phyloP scores from a whole-genome alignment of 2,329 filamentous ascomycete species.

The Clonostachys sp. region DNA sequence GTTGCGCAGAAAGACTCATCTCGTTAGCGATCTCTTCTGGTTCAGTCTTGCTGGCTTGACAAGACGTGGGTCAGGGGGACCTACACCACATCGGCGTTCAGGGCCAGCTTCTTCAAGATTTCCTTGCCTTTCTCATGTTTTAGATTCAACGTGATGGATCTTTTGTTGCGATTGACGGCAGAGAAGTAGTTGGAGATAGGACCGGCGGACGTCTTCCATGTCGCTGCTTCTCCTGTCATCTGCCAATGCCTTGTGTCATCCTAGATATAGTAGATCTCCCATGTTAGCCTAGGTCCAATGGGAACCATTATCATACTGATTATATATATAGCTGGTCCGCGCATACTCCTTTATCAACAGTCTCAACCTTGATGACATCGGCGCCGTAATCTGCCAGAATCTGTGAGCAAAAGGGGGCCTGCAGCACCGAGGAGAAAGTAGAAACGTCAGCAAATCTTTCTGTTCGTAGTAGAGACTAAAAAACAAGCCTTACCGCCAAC shows the following conservation, averaged over 20 bases:
- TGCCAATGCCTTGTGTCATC: slow-evolving; percentile 11
- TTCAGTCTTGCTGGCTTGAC: background rate
- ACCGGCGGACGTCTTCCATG: slow-evolving; percentile 11
- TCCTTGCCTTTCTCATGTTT: slow-evolving; percentile 17
- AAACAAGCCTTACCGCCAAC: slow-evolving; percentile 3
- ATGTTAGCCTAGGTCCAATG: too few species aligned
- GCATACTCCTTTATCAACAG: slow-evolving; percentile 15
- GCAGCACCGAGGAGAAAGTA: background rate
- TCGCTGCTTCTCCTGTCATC: slow-evolving; percentile 11
- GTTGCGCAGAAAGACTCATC: background rate
- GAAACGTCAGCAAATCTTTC: too few species aligned
- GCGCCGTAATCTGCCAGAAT: slow-evolving; percentile 40
- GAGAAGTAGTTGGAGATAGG: slow-evolving; percentile 35
- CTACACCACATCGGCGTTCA: slow-evolving; percentile 28
- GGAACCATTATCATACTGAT: too few species aligned
- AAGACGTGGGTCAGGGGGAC: slow-evolving; percentile 1
- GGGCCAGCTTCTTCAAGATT: slow-evolving; percentile 25
- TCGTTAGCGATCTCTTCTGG: background rate
- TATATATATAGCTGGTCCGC: too few species aligned
- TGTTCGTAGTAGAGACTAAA: background rate
- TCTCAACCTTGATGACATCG: slow-evolving; percentile 34
- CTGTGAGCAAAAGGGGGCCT: slow-evolving; percentile 30
- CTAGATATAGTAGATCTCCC: background rate
- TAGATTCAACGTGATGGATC: slow-evolving; percentile 25
- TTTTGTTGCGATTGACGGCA: slow-evolving; percentile 37